Base-by-base conservation (phyloP, 2,329 filamentous ascomycete species). In the Aspergillus jensenii region DNA sequence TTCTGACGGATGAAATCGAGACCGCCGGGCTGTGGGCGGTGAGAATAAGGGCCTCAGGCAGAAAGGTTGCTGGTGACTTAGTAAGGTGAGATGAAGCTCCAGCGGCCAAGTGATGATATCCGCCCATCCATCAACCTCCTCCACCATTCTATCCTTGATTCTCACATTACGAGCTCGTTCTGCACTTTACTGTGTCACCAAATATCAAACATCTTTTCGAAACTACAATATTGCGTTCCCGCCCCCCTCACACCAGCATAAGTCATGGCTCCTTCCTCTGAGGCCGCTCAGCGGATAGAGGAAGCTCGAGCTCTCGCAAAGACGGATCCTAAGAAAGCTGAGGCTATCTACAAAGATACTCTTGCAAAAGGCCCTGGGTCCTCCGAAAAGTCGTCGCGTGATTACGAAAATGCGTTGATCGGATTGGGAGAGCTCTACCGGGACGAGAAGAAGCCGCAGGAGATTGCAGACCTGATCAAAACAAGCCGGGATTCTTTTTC, bases 351-450 rank as follows among this genome's bases (percentile, higher is more conserved):
- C 83, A 91, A 93, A 78, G 89, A 95, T 56, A 90, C 98, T 73
- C 86, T 97, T 65, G 88, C 91, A 53, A 89, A 90, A 78, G 87
- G 91, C 39, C 92, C 93, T 21, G 90, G 90, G 52, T 87, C 89
- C 59, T 95, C 87, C 59, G 95, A 99, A 76, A 86, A 89, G 39
- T 91, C 93, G 59, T 87, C 93, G 65, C 88, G 90, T 76, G 91
- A 96, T 76, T 99, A 97, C 70, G 95, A 99, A 81, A 84, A 84
- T 66, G 92, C 95, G 25, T 78, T 99, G 74, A 85, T 97, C 71
- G 90, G 89, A 65, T 80, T 99, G 72, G 95, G 95, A 69, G 90
- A 96, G 84, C 84, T 98, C 65, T 97, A 97, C 78, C 86, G 92
- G 67, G 92, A 97, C 78, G 69, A 67, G 62, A 92, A 89, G 78